A percentile compares a stretch with the other conserved stretches of the same genome.
These are phyloP conservation scores for Phoma herbarum DNA, from an alignment of 2,329 filamentous ascomycete species.

Conservation along the genomic window DNA sequence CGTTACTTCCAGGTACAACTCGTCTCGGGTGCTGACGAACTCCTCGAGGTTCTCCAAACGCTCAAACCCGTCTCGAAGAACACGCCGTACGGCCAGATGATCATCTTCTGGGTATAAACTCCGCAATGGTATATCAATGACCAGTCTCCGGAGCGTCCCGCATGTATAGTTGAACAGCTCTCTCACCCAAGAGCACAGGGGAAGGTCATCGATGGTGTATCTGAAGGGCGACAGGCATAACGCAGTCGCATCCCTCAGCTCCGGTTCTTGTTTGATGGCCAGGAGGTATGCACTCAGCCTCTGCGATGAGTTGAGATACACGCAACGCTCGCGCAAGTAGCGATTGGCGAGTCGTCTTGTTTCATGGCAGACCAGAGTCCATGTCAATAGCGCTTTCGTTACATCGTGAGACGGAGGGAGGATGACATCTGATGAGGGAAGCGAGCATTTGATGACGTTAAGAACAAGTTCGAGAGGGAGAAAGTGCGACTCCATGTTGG, in stretches of 20 bases:
- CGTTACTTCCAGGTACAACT: conserved; percentile 53
- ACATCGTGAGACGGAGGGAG: conserved; percentile 53
- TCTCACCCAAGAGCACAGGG: conserved; percentile 53
- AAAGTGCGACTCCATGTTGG: conserved; percentile 17
- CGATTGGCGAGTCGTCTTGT: conserved; percentile 55
- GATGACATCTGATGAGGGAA: conserved; percentile 29
- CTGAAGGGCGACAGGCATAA: conserved; percentile 48
- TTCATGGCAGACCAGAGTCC: conserved; percentile 56
- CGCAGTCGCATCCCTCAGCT: conserved; percentile 46
- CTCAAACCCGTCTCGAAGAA: conserved; percentile 58
- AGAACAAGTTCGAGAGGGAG: conserved; percentile 43
- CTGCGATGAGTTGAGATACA: conserved; percentile 54
- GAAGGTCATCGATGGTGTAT: conserved; percentile 55
- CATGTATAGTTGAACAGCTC: conserved; percentile 56
- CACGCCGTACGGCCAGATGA: conserved; percentile 48
- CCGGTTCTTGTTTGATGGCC: conserved; percentile 25
- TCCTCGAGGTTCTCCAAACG: conserved; percentile 57
- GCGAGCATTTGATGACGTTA: conserved; percentile 36
- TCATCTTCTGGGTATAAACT: conserved; percentile 57
- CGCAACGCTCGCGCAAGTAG: conserved; percentile 57
- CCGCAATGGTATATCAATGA: conserved; percentile 60
- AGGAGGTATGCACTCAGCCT: conserved; percentile 41
- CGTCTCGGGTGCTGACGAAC: conserved; percentile 59
- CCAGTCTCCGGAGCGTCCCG: conserved; percentile 55
- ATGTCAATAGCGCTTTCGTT: conserved; percentile 57